Percentiles rank a stretch among this genome's conserved stretches.
Evolutionary conservation across 768 basidiomycete genomes (phyloP).

Genomic region (Holtermanniella nyarrowii): DNA sequence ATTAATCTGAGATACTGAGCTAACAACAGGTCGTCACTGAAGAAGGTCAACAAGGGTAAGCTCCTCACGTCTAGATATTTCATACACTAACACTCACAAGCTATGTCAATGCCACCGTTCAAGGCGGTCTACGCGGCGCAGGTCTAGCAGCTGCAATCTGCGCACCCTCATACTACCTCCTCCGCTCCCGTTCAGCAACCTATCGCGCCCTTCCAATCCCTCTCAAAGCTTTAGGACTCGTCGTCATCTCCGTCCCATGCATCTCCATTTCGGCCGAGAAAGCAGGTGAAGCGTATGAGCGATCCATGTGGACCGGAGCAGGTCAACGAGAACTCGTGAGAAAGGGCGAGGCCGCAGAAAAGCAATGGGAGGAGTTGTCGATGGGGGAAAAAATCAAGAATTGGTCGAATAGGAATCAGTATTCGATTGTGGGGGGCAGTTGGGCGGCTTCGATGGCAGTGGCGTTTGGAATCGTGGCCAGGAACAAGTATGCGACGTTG

Average conservation of each 20-base stretch:
- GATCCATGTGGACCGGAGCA: conserved; percentile 26
- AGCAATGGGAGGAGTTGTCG: conserved; percentile 25
- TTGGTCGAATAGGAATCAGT: conserved; percentile 34
- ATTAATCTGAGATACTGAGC: not conserved
- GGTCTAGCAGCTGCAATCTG: conserved; percentile 19
- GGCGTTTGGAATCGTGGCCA: conserved; percentile 27
- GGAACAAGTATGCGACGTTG: conserved; percentile 29
- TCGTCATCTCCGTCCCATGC: conserved; percentile 25
- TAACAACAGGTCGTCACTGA: conserved; percentile 11
- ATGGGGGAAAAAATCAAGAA: conserved; percentile 22
- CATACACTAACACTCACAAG: not conserved
- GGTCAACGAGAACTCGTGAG: conserved; percentile 22
- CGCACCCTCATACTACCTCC: conserved; percentile 17
- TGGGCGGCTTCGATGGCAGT: conserved; percentile 35
- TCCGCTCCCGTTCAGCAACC: conserved; percentile 10
- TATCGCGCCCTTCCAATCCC: conserved; percentile 30
- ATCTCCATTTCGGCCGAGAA: conserved; percentile 34
- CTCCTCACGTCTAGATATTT: not conserved
- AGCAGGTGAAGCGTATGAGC: conserved; percentile 33
- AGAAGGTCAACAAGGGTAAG: conserved; percentile 11
- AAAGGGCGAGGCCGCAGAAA: conserved; percentile 11
- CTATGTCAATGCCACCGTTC: conserved; percentile 21
- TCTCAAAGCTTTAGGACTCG: conserved; percentile 31
- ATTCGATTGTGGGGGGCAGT: conserved; percentile 28
- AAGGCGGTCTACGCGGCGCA: conserved; percentile 28